Evolutionary conservation across 257 asterid genomes (phyloP), one percentile per base, ranked within the genome.

Genomic region (Nicotiana undulata): DNA sequence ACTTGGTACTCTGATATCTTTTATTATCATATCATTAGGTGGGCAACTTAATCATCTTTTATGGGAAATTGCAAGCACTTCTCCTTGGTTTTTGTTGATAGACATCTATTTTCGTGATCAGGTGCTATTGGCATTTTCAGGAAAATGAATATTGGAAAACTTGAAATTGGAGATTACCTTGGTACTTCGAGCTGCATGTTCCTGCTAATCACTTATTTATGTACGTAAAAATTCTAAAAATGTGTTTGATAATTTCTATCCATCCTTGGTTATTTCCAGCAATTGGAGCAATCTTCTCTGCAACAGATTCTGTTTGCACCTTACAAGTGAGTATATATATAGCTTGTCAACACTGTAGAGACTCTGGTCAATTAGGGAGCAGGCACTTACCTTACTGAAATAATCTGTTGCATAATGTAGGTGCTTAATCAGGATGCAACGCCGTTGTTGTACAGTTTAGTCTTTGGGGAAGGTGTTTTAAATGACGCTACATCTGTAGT

Each of bases 291-390:
- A 93, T 95, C 79, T 95, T 95, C 67, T 93, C 99, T 26, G 97
- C 99, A 24, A 95, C 99, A 64, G 99, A 95, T 88, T 95, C 99
- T 63, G 99, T 95, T 53, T 95, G 99, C 93, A 95, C 99, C 15
- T 86, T 95, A 89, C 99, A 95, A 93, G 99, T 92, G 83, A 74
- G 79, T 76, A 76, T n/a, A n/a, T n/a, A n/a, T n/a, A n/a, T 78
- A 32, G 61, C 17, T 77, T 20, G 63, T 59, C 29, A 18, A 56
- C 61, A 56, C 26, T 56, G 8, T 56, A 2, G 9, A 53, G 32
- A 31, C 44, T 34, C 24, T 17, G 61, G 24, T 55, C n/a, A n/a
- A n/a, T n/a, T 24, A 18, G 4, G 18, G 61, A 55, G 22, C 61
- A 16, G 7, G 10, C 61, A 55, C 64, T 59, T 51, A 15, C 5